A percentile compares a stretch with the other conserved stretches of the same genome.
Evolutionary conservation across 352 stramenopile genomes (phyloP).

Genomic region (Thraustochytrium striatum): DNA sequence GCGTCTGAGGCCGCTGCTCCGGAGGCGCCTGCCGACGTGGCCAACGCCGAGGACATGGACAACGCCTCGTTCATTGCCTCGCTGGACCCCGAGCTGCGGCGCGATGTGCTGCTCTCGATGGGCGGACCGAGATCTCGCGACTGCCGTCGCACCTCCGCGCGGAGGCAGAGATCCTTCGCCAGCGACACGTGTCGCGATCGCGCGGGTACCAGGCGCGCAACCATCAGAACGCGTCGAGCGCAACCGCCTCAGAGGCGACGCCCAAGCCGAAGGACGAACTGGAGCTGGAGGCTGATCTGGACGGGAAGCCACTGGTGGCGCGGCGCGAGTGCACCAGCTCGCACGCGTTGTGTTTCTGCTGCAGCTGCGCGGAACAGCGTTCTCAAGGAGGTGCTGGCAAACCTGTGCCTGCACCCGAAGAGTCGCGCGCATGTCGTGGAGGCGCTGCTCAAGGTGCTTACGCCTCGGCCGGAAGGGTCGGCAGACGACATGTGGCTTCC

Average conservation of each 20-base stretch:
- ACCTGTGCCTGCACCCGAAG: conserved; percentile 37
- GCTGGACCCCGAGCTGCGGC: conserved; percentile 24
- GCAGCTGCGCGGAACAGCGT: background rate
- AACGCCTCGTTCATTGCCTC: conserved; percentile 35
- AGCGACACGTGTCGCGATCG: background rate
- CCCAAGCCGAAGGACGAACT: background rate
- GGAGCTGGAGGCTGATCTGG: conserved; percentile 14
- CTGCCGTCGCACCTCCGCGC: conserved; percentile 37
- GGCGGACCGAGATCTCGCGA: background rate
- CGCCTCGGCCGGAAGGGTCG: background rate
- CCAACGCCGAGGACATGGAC: conserved; percentile 44
- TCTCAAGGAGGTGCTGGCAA: conserved; percentile 32
- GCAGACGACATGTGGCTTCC: conserved; percentile 15
- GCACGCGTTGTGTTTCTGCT: conserved; percentile 14
- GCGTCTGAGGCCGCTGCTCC: background rate
- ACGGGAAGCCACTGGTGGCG: background rate
- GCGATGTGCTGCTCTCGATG: conserved; percentile 14
- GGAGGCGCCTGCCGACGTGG: conserved; percentile 7
- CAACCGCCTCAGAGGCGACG: background rate
- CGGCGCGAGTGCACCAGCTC: conserved; percentile 27
- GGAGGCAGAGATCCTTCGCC: conserved; percentile 13
- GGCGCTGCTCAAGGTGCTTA: background rate
- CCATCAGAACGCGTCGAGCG: background rate
- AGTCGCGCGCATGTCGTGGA: conserved; percentile 1
- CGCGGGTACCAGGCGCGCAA: background rate